Percentiles rank a stretch among this genome's conserved stretches.
These are phyloP conservation scores for Neurospora africana DNA, from an alignment of 495 filamentous ascomycete genomes.

Conservation along the genomic window DNA sequence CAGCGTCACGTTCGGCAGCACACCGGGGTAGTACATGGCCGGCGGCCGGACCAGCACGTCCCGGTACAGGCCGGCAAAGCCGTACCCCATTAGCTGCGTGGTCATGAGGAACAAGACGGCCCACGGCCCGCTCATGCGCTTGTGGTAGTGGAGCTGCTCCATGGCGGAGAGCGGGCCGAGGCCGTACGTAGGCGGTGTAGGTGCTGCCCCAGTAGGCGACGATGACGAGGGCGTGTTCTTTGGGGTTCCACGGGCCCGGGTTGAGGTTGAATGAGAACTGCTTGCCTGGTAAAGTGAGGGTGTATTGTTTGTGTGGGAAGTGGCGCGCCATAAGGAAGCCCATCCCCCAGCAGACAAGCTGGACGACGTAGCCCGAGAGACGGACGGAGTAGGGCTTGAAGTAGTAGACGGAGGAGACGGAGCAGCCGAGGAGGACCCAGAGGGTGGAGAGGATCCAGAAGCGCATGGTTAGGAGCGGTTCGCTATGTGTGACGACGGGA, in stretches of 20 bases:
- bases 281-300: not conserved
- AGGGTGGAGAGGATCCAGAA: not conserved
- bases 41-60: not conserved
- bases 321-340: not conserved
- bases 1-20: not conserved
- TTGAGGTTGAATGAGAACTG: not conserved
- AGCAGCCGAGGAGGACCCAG: not conserved
- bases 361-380: not conserved
- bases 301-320: not conserved
- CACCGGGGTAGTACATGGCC: not conserved
- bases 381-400: not conserved
- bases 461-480: not conserved
- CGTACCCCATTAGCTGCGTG: not conserved
- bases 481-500: no score
- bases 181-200: not conserved
- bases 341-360: not conserved
- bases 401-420: not conserved
- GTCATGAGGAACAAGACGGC: not conserved
- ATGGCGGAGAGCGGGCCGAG: not conserved
- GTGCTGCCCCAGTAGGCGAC: not conserved
- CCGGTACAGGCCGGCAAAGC: not conserved
- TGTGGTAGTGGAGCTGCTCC: not conserved
- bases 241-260: not conserved
- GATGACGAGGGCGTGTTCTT: not conserved
- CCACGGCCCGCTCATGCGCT: not conserved